Conservation (phyloP, 768 basidiomycete genomes). For the Mycena capillaripes region DNA sequence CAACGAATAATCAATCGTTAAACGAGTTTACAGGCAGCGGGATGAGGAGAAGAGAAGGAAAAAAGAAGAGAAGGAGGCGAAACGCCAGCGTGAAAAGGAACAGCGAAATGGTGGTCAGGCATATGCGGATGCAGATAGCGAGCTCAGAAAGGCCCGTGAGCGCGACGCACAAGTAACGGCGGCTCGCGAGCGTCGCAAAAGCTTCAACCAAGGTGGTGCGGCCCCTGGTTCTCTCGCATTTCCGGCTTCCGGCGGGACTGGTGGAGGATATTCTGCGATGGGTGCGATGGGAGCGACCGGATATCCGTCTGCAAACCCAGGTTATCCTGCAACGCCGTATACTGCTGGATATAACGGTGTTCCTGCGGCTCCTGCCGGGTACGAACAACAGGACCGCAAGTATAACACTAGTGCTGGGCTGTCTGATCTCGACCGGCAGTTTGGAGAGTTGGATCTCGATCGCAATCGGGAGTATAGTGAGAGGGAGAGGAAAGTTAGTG, state of each 20-base stretch:
- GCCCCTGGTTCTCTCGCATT: slow-evolving; percentile 46
- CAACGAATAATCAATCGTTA: neutral
- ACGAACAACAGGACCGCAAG: slow-evolving; percentile 48
- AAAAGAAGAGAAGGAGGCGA: slow-evolving; percentile 62
- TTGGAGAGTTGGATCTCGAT: slow-evolving; percentile 58
- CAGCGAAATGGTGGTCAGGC: slow-evolving; percentile 43
- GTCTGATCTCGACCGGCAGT: slow-evolving; percentile 56
- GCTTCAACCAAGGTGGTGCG: slow-evolving; percentile 60
- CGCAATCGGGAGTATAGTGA: slow-evolving; percentile 50
- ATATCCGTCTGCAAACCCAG: slow-evolving; percentile 22
- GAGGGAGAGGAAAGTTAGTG: slow-evolving; percentile 51
- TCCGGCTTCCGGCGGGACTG: slow-evolving; percentile 44
- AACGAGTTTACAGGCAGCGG: slow-evolving; percentile 59
- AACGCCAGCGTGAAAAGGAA: slow-evolving; percentile 67
- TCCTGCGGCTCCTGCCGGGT: slow-evolving; percentile 33
- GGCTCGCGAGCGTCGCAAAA: slow-evolving; percentile 66
- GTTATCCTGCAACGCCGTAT: slow-evolving; percentile 42
- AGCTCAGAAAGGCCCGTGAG: slow-evolving; percentile 71
- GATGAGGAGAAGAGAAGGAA: slow-evolving; percentile 60
- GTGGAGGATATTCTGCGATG: slow-evolving; percentile 40
- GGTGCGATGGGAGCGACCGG: slow-evolving; percentile 2
- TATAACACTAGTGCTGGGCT: slow-evolving; percentile 46
- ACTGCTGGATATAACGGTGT: slow-evolving; percentile 39
- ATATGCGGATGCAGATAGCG: slow-evolving; percentile 60
- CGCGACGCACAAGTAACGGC: slow-evolving; percentile 60